A percentile compares a stretch with the other conserved stretches of the same genome.
Evolutionary conservation across 306 rosid species (phyloP).

Genomic region (Cicer yamashitae): DNA sequence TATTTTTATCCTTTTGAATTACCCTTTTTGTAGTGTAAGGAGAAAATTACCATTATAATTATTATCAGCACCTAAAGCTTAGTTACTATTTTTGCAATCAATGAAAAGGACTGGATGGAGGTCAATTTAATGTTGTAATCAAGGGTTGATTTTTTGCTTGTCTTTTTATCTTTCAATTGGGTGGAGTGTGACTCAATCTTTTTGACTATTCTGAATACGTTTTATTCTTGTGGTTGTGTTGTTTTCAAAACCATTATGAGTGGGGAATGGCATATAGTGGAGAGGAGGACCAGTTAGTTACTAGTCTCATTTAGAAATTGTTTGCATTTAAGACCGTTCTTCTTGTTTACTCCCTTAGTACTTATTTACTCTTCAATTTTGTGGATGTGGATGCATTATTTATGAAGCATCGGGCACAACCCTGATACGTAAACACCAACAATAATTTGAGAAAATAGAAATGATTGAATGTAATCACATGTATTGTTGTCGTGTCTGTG

Average conservation of each 20-base stretch:
- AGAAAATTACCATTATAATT: conserved; percentile 18
- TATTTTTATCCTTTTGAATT: not conserved
- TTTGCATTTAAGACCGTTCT: conserved; percentile 48
- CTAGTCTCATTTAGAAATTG: conserved; percentile 40
- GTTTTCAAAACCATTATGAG: conserved; percentile 53
- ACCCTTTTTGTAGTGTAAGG: not conserved
- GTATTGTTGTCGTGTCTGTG: not conserved
- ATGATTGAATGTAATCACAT: not conserved
- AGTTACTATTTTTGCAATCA: not conserved
- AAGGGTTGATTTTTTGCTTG: conserved; percentile 20
- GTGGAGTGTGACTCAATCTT: conserved; percentile 52
- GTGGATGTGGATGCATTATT: conserved; percentile 27
- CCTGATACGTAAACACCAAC: not conserved
- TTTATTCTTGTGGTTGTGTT: conserved; percentile 51
- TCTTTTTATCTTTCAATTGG: conserved; percentile 45
- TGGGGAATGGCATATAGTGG: conserved; percentile 61
- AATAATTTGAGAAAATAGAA: not conserved
- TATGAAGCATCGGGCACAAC: not conserved
- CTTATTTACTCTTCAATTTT: conserved; percentile 45
- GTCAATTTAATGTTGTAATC: conserved; percentile 35
- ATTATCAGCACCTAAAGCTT: not conserved
- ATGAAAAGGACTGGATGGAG: conserved; percentile 30
- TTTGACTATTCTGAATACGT: conserved; percentile 48
- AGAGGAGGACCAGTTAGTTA: conserved; percentile 54
- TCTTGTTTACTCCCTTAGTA: conserved; percentile 47